Conservation (phyloP, 176 grass and related monocot genomes). For the Bromus sterilis region DNA sequence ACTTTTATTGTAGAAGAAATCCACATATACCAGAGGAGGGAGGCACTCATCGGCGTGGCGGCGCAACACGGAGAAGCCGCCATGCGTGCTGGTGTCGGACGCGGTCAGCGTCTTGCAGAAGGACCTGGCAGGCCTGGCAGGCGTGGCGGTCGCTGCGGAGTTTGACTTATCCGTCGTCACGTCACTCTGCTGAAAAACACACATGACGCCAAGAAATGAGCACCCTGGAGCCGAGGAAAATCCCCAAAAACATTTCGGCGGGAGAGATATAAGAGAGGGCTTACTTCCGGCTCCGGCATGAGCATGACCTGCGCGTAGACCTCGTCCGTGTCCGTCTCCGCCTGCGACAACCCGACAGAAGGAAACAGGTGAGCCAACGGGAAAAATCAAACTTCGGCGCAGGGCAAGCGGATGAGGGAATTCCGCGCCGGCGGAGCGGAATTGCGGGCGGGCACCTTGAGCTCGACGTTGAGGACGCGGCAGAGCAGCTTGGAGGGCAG, state of each 20-base stretch:
- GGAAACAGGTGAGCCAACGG: not conserved
- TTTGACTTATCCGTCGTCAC: constrained; percentile 31
- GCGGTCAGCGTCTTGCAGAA: constrained; percentile 96
- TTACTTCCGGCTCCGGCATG: constrained; percentile 69
- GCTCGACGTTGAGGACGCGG: constrained; percentile 77
- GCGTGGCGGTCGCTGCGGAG: not conserved
- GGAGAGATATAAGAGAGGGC: not conserved
- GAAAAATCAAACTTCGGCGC: not conserved
- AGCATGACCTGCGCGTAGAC: constrained; percentile 92
- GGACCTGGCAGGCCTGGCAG: constrained; percentile 35
- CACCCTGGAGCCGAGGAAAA: not conserved
- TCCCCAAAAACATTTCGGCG: not conserved
- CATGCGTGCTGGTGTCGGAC: constrained; percentile 90
- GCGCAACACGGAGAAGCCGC: constrained; percentile 87
- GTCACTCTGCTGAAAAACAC: constrained; percentile 40
- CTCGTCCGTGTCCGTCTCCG: constrained; percentile 80
- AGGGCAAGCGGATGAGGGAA: not conserved
- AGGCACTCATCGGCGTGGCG: constrained; percentile 90
- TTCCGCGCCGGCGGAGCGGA: not conserved
- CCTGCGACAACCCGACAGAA: constrained; percentile 37
- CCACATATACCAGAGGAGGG: constrained; percentile 52
- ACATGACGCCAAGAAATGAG: not conserved
- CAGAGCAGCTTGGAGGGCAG: constrained; percentile 90
- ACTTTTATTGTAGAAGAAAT: not conserved
- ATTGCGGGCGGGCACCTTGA: constrained; percentile 51